These are phyloP conservation scores for Malassezia equina DNA, from an alignment of 1,284 basidiomycete genomes.

Conservation along the genomic window DNA sequence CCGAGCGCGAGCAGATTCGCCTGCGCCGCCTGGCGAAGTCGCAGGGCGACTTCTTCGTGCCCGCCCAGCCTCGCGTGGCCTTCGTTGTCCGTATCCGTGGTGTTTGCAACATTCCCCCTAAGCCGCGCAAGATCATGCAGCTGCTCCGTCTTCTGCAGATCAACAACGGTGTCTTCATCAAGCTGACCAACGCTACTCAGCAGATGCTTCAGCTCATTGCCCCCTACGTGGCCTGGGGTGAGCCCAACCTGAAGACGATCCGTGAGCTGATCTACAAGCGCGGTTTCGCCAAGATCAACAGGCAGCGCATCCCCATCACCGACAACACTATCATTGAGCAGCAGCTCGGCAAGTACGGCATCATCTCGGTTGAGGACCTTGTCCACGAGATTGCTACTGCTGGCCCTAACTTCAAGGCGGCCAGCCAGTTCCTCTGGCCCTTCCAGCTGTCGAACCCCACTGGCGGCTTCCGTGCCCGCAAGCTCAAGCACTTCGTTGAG, in stretches of 20 bases:
- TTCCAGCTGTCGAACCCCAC: constrained; percentile 99
- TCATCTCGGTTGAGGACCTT: constrained; percentile 94
- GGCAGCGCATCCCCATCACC: constrained; percentile 88
- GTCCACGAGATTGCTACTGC: constrained; percentile 89
- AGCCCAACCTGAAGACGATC: constrained; percentile 90
- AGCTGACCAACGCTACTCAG: constrained; percentile 88
- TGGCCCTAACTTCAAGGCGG: constrained; percentile 98
- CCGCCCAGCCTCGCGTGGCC: constrained; percentile 91
- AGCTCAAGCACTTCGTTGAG: constrained; percentile 64
- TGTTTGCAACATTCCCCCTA: constrained; percentile 99
- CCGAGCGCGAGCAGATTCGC: constrained; percentile 94
- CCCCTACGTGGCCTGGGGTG: constrained; percentile 81
- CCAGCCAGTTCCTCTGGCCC: constrained; percentile 77
- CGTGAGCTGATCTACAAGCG: constrained; percentile 99
- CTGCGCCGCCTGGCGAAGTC: constrained; percentile 85
- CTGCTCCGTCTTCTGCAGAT: constrained; percentile 97
- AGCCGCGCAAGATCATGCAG: constrained; percentile 97
- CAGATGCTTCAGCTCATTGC: constrained; percentile 97
- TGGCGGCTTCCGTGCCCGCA: constrained; percentile 90
- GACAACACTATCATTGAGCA: constrained; percentile 91
- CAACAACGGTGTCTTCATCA: constrained; percentile 98
- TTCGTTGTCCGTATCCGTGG: constrained; percentile 83
- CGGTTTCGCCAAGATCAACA: constrained; percentile 96
- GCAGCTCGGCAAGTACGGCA: constrained; percentile 83
- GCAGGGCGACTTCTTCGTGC: constrained; percentile 92